Evolutionary conservation across 225 moss, liverwort and hornwort genomes (phyloP), one percentile per base, ranked within the genome.

Genomic region (Polytrichum formosum): DNA sequence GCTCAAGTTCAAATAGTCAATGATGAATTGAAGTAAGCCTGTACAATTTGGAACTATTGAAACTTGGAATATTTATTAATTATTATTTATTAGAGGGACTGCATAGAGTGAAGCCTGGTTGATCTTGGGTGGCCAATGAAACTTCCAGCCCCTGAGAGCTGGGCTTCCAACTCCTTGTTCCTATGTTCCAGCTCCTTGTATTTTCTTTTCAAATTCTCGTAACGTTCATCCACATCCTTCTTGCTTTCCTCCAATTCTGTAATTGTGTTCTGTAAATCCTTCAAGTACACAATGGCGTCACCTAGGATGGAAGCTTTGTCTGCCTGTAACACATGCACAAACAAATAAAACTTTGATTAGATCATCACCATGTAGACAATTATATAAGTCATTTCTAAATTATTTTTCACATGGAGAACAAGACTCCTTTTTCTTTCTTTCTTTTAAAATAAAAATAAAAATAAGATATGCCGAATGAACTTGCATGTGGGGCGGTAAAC

Each of bases 251-350:
- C 79, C 64, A 88, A 37, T 5, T 76, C 74, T 72, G 71, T 31
- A 19, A 84, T 37, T 55, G 67, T 66, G 25, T 28, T 55, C 75
- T 73, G 72, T 65, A 95, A 76, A 5, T 78, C 74, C 69, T 90
- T 82, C 77, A 93, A 72, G 77, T 90, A 90, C 7, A 71, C 1
- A 18, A 91, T 88, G 9, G 92, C 88, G 55, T 95, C 91, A 54
- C 80, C 71, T 2, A 95, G 79, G 21, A 72, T 95, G n/a, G 95
- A 93, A 35, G 92, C 95, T 70, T 92, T 88, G 63, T 95, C 95
- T 54, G 83, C 87, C 95, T 95, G 92, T 29, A 26, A 30, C 27
- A 54, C 27, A 73, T 28, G 8, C 1, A 20, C 22, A 6, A 8
- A 58, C n/a, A 58, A 58, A 16, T 46, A 13, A 46, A 46, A 46